Evolutionary conservation across 1,284 basidiomycete genomes (phyloP), one percentile per base, ranked within the genome.

Genomic region (Tremellales sp.): DNA sequence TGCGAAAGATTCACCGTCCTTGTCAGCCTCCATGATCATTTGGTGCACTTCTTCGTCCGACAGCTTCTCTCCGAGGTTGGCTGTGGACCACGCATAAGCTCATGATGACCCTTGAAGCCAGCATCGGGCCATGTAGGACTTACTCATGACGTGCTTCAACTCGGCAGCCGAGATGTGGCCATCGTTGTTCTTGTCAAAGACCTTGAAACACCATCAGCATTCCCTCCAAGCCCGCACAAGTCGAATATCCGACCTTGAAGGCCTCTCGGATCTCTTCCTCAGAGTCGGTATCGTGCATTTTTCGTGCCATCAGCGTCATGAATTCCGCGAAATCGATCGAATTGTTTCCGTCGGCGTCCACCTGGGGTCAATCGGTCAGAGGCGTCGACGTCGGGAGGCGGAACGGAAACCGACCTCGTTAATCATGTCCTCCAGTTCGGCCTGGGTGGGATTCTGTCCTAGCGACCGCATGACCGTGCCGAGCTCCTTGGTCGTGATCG

Each of bases 1-100:
- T 45, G 35, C 18, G 24, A 28, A 57, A n/a, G n/a, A n/a, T 57
- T 52, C 57, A 60, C 73, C 93, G 68, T 97, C 92, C 43, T 90
- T 82, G 73, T 98, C 94, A 45, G 94, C 94, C 75, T 97, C 94
- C 49, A 91, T 82, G 72, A 98, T 97, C 94, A 98, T 97, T 77
- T 95, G 91, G 61, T 93, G 87, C 53, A 97, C 89, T 76, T 97
- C 94, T 29, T 76, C 81, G 64, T 97, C 91, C 14, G 89, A 83
- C 48, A 97, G 78, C 74, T 92, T 93, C 78, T 97, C 93, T 54
- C 87, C 89, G 82, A 76, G 66, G 68, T 75, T 75, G 62, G 73
- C 71, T 73, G 41, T 14, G n/a, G n/a, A 40, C 14, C 19, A 40
- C 10, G 26, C 8, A 40, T 18, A 24, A 25, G 26, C 19, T 25